phyloP scores from a whole-genome alignment of 345 rosid species.

The Arabidopsis thaliana region DNA sequence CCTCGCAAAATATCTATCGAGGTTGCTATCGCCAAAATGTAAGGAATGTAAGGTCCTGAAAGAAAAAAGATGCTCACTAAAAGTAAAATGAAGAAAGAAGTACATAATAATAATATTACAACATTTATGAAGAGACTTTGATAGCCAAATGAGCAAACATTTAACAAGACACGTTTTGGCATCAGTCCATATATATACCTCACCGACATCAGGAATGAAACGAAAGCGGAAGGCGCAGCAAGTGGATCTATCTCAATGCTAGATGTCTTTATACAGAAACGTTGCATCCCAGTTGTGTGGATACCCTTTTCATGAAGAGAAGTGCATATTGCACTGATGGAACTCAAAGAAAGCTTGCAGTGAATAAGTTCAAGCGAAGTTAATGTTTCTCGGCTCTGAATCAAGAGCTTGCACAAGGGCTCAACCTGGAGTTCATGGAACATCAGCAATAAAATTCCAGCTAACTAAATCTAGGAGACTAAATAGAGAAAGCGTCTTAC shows the following conservation, averaged over 20 bases:
- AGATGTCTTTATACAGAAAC: slow-evolving; percentile 61
- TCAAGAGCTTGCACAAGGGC: slow-evolving; percentile 71
- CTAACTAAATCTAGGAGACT: slow-evolving; percentile 22
- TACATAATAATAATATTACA: slow-evolving; percentile 12
- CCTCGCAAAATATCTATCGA: slow-evolving; percentile 55
- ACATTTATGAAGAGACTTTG: slow-evolving; percentile 7
- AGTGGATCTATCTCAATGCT: slow-evolving; percentile 54
- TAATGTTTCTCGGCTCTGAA: slow-evolving; percentile 67
- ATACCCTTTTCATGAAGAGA: slow-evolving; percentile 48
- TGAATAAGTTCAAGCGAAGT: slow-evolving; percentile 73
- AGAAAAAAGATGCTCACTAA: slow-evolving; percentile 6
- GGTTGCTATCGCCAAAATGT: slow-evolving; percentile 58
- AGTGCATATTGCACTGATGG: slow-evolving; percentile 54
- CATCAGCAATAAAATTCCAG: slow-evolving; percentile 16
- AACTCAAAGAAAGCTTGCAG: slow-evolving; percentile 71
- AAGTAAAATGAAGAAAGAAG: background rate
- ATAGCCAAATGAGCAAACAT: slow-evolving; percentile 24
- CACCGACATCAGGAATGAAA: slow-evolving; percentile 65
- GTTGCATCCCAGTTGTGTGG: slow-evolving; percentile 54
- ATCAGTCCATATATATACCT: slow-evolving; percentile 55
- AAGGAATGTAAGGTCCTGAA: slow-evolving; percentile 72
- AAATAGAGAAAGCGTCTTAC: slow-evolving; percentile 53
- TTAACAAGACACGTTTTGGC: slow-evolving; percentile 14
- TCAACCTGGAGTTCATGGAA: slow-evolving; percentile 58
- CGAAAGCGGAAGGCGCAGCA: slow-evolving; percentile 52